Base-by-base conservation (phyloP, 768 basidiomycete genomes). In the Tulasnella calospora region DNA sequence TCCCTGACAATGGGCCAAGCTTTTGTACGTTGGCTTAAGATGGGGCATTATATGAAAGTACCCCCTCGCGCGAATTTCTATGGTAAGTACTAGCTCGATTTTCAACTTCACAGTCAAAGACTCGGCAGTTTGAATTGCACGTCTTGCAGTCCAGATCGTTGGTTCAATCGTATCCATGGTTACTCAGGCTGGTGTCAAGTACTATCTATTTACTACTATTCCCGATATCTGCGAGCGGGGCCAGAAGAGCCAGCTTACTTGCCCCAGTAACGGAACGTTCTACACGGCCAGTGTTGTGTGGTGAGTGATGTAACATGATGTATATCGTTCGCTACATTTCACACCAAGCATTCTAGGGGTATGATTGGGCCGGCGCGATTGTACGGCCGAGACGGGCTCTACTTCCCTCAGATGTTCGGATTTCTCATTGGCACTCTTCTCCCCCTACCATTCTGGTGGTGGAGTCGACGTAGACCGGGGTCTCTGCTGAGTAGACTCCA, bases 291-390 rank as follows among this genome's bases (percentile, higher is more conserved):
- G 51, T 55, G 51, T 55, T 19, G 51, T 55, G 6, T 55, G 51
- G 51, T 55, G n/a, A 71, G 84, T 81, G 10, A 40, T n/a, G n/a
- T n/a, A n/a, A n/a, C n/a, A n/a, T n/a, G n/a, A n/a, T n/a, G n/a
- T 3, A 40, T 40, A 40, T 40, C 10, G 38, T 10, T 40, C 38
- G 38, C 38, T 40, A 40, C 10, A 40, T 3, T 40, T 40, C 10
- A 40, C 38, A 40, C 38, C 10, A 4, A 3, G 38, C 10, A 40
- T 55, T 5, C 38, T 41, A 85, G 86, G 86, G 87, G 87, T 36
- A 80, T 87, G 12, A 85, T 88, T 75, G 87, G 87, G n/a, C 88
- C 88, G 0, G 77, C 79, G 13, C 83, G 87, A 0, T 82, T 85
- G 40, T 88, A 88, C 81, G 84, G 85, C 0, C 70, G 79, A 19